Percentiles rank a stretch among this genome's conserved stretches.
Evolutionary conservation across 176 grass and related monocot genomes (phyloP).

Genomic region (Hsuehochloa calcarea): DNA sequence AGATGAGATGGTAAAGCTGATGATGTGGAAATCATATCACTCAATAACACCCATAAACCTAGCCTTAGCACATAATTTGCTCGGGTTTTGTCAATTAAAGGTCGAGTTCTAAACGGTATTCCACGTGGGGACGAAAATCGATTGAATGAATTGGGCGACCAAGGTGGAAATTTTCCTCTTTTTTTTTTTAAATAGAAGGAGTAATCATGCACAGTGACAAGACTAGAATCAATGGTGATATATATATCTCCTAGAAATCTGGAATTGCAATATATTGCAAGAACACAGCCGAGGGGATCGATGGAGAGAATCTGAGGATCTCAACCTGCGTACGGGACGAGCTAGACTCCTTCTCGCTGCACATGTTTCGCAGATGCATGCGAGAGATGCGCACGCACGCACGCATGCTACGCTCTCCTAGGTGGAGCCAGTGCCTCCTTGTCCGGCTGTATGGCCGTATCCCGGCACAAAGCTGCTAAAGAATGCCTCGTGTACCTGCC

Average conservation of each 20-base stretch:
- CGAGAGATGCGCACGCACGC: not conserved
- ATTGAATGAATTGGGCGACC: too few species aligned
- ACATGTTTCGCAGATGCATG: not conserved
- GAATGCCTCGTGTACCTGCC: not conserved
- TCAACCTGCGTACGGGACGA: not conserved
- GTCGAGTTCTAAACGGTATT: too few species aligned
- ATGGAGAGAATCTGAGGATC: not conserved
- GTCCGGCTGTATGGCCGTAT: not conserved
- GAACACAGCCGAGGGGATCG: not conserved
- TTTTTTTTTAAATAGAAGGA: too few species aligned
- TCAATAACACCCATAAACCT: too few species aligned
- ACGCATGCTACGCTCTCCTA: not conserved
- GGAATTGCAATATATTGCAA: not conserved
- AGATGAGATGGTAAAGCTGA: too few species aligned
- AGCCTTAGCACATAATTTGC: too few species aligned
- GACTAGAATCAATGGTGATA: too few species aligned
- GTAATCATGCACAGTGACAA: not conserved
- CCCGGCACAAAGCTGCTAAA: constrained; percentile 20
- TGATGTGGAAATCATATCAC: too few species aligned
- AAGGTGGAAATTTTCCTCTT: too few species aligned
- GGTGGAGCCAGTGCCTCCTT: not conserved
- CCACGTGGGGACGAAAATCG: too few species aligned
- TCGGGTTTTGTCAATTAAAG: too few species aligned
- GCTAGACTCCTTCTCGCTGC: not conserved
- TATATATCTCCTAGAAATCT: not conserved